Evolutionary conservation across 2,329 filamentous ascomycete genomes (phyloP).

Genomic region (Alternaria sp.): DNA sequence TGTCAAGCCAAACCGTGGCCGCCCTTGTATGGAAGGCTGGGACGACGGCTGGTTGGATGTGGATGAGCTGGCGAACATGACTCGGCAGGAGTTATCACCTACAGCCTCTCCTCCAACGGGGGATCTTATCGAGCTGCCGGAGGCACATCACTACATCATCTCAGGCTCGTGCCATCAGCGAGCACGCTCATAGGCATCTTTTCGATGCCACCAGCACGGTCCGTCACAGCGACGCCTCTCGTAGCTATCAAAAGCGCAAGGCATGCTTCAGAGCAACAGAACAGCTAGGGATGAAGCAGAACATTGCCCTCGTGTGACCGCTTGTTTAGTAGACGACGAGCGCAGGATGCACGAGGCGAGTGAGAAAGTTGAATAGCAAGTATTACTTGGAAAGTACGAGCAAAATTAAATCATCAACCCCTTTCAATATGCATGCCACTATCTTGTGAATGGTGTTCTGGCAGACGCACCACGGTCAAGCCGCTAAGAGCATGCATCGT

Average conservation of each 20-base stretch:
- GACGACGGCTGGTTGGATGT: conserved; percentile 4
- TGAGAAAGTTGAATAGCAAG: conserved; percentile 16
- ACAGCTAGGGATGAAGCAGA: conserved; percentile 1
- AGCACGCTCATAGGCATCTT: conserved; percentile 20
- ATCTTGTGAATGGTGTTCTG: conserved; percentile 13
- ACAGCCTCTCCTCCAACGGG: conserved; percentile 8
- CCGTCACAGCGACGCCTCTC: conserved; percentile 25
- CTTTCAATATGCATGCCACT: conserved; percentile 14
- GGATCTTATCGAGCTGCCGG: conserved; percentile 9
- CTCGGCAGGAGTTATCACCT: conserved; percentile 5
- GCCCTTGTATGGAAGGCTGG: conserved; percentile 15
- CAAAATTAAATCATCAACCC: conserved; percentile 18
- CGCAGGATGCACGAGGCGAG: conserved; percentile 19
- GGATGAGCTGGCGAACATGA: conserved; percentile 31
- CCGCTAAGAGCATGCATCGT: conserved; percentile 29
- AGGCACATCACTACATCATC: conserved; percentile 13
- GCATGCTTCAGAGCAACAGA: conserved; percentile 4
- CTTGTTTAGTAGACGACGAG: conserved; percentile 3
- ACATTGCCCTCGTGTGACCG: conserved; percentile 1
- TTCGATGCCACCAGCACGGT: conserved; percentile 11
- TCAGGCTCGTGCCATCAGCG: conserved; percentile 16
- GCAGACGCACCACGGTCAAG: conserved; percentile 20
- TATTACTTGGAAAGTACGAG: conserved; percentile 23
- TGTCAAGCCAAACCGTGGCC: conserved; percentile 17
- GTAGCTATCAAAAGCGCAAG: conserved; percentile 28